Percentiles rank a stretch among this genome's conserved stretches.
These are phyloP conservation scores for Anacardium occidentale DNA, from an alignment of 345 rosid genomes.

Conservation along the genomic window DNA sequence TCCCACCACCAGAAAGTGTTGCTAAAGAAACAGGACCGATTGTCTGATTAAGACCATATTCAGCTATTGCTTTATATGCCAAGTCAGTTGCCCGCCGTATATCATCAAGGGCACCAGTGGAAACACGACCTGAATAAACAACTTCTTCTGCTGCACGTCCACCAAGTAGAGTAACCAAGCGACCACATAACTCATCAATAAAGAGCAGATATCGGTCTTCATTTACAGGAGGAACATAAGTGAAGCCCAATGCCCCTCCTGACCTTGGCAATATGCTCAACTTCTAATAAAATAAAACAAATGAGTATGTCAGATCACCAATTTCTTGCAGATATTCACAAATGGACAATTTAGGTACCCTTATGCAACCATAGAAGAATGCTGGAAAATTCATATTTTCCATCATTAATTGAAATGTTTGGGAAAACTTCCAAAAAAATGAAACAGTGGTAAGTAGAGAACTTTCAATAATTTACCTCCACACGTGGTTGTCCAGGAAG, in stretches of 20 bases:
- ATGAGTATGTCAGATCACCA: not conserved
- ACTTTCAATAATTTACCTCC: slow-evolving; percentile 48
- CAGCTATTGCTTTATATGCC: slow-evolving; percentile 97
- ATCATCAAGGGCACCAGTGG: slow-evolving; percentile 96
- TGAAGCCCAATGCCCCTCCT: slow-evolving; percentile 95
- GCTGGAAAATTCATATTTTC: not conserved
- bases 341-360: not conserved
- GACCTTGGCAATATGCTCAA: slow-evolving; percentile 96
- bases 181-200: slow-evolving; percentile 90
- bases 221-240: slow-evolving; percentile 71
- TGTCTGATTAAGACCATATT: slow-evolving; percentile 87
- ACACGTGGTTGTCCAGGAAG: slow-evolving; percentile 89
- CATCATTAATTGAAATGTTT: not conserved
- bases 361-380: not conserved
- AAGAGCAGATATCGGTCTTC: slow-evolving; percentile 94
- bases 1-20: slow-evolving; percentile 84
- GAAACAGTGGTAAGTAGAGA: not conserved
- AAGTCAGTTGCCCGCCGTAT: slow-evolving; percentile 90
- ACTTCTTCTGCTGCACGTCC: slow-evolving; percentile 99
- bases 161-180: slow-evolving; percentile 92
- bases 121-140: slow-evolving; percentile 82
- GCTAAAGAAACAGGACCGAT: slow-evolving; percentile 90
- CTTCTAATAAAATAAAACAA: slow-evolving; percentile 46
- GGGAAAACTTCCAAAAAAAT: not conserved
- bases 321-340: not conserved